Percentiles rank a stretch among this genome's conserved stretches.
Evolutionary conservation across 2,329 filamentous ascomycete genomes (phyloP).

Genomic region (Paramyrothecium sp.): DNA sequence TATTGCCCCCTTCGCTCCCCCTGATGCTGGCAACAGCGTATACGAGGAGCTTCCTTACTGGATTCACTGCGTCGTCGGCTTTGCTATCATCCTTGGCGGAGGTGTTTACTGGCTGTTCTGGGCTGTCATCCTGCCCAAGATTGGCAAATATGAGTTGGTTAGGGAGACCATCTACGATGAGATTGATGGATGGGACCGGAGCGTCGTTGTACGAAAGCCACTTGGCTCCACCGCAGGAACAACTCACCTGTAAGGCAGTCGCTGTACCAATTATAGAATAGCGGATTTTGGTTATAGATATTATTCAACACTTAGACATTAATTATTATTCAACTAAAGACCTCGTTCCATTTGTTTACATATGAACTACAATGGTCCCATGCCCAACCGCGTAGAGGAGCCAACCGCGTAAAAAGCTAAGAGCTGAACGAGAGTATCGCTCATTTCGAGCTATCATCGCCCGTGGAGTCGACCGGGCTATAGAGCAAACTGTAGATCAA

Average conservation of each 20-base stretch:
- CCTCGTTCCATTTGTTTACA: too few species aligned
- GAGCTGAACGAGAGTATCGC: too few species aligned
- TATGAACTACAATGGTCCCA: too few species aligned
- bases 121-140: conserved; percentile 48
- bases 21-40: conserved; percentile 47
- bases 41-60: conserved; percentile 56
- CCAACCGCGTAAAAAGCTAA: too few species aligned
- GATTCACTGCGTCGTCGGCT: conserved; percentile 56
- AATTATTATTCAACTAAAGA: too few species aligned
- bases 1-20: conserved; percentile 57
- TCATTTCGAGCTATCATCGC: too few species aligned
- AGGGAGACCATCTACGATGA: conserved; percentile 52
- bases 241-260: background rate
- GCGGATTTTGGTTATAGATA: background rate
- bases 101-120: conserved; percentile 57
- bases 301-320: too few species aligned
- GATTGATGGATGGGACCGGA: conserved; percentile 63
- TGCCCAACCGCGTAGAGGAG: too few species aligned
- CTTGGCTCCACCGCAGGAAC: conserved; percentile 6
- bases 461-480: too few species aligned
- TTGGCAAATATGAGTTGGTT: conserved; percentile 55
- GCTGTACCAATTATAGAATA: background rate
- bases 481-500: too few species aligned
- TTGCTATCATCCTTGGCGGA: conserved; percentile 51
- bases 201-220: conserved; percentile 47